These are phyloP conservation scores for Aspergillus flavus DNA, from an alignment of 2,329 filamentous ascomycete species.

Conservation along the genomic window DNA sequence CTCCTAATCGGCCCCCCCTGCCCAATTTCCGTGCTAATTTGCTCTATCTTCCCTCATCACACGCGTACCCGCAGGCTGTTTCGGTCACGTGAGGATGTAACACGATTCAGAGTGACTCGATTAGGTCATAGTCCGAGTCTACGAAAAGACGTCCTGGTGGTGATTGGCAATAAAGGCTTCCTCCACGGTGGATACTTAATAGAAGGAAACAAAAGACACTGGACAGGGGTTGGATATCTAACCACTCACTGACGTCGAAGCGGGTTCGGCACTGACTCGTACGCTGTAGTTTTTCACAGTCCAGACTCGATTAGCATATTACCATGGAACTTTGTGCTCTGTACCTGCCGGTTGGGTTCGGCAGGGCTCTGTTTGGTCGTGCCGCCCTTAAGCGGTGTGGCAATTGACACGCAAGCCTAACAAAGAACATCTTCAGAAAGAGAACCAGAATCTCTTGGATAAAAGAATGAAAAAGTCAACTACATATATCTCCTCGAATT, in stretches of 20 bases:
- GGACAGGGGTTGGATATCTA: constrained; percentile 9
- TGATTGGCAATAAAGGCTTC: background rate
- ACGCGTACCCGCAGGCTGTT: constrained; percentile 23
- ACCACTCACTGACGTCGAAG: constrained; percentile 5
- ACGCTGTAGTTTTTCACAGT: background rate
- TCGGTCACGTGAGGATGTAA: constrained; percentile 20
- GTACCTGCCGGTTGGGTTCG: background rate
- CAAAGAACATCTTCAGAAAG: background rate
- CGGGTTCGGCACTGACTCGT: constrained; percentile 12
- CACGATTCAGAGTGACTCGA: background rate
- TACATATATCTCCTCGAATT: background rate
- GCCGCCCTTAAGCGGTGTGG: background rate
- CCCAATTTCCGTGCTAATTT: background rate
- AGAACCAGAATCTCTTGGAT: background rate
- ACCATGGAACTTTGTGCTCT: background rate
- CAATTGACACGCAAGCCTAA: background rate
- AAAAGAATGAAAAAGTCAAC: background rate
- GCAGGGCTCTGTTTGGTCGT: background rate
- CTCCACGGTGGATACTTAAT: constrained; percentile 8
- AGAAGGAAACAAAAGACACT: constrained; percentile 2
- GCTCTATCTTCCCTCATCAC: constrained; percentile 6
- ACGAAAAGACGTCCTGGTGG: background rate
- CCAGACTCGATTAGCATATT: background rate
- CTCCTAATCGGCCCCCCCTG: background rate
- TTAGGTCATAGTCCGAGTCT: constrained; percentile 5